Base-by-base conservation (phyloP, 805 yeast species). In the Wickerhamomyces chambardii region DNA sequence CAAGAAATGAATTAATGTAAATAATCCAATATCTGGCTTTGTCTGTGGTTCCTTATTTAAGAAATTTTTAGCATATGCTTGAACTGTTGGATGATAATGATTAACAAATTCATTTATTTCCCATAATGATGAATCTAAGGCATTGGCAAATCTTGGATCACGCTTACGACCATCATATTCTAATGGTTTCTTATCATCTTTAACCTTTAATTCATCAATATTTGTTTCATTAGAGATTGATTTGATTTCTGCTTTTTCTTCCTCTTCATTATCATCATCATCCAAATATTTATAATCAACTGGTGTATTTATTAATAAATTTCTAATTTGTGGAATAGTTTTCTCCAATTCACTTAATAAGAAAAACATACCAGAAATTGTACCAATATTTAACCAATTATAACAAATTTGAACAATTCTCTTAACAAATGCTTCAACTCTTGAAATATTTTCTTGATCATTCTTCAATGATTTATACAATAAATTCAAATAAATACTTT, bases 21-120 rank as follows among this genome's bases (percentile, higher is more conserved):
- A 90, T 41, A 92, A 70, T 6, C 95, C 95, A 36, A 92, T 63
- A 59, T 92, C 97, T 5, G 98, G 98, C 50, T 87, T 84, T 8
- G 70, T 66, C 24, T 72, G 58, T 32, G 55, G 50, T 22, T 52
- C 48, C 6, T 44, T 46, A 10, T 66, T 71, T 10, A 81, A 48
- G 28, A 82, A 64, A 8, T 79, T 71, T 30, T 69, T 64, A 1
- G 96, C 95, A 52, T 87, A 92, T 9, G 83, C 66, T 33, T 83
- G 69, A 28, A 90, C 83, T 0, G 97, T 84, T 28, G 98, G 98
- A 55, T 92, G 98, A 66, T 75, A 92, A 61, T 90, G 97, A 39
- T 69, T 66, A 34, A 77, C 53, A 52, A 92, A 80, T 25, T 76
- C 82, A 29, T 67, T 62, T 10, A 87, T 54, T 62, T 92, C 98